Evolutionary conservation across 2,329 filamentous ascomycete genomes (phyloP), one percentile per base, ranked within the genome.

Genomic region (Fusarium penzigii): DNA sequence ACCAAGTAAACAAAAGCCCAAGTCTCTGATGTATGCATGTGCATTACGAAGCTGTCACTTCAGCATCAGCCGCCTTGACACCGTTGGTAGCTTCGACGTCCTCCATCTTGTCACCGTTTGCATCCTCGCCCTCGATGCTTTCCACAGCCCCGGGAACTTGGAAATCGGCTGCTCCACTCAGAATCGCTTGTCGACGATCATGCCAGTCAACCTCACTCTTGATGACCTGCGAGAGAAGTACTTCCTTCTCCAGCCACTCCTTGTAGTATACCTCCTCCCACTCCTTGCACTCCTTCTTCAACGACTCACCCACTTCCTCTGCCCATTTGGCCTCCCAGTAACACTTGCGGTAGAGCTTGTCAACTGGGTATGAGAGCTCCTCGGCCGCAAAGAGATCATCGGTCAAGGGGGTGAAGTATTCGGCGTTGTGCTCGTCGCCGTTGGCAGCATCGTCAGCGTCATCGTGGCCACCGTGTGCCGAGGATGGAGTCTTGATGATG

Each of bases 191-290:
- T 39, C 83, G 78, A 47, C 84, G 76, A 51, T 79, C 75, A 61
- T 85, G 82, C 74, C 86, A 85, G 68, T 86, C 84, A 34, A 83
- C 77, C 68, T 93, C 89, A 63, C 76, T 79, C 63, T 80, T 72
- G 61, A 90, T 79, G 32, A 88, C 80, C 65, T 91, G 89, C 51
- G 90, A 83, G n/a, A 94, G 71, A 16, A 93, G 71, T 29, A 90
- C 79, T 71, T 94, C 89, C 71, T 93, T 93, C 71, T 89, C 85
- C 13, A 84, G 75, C 90, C 90, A 94, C 67, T 91, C 88, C 56
- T 84, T 79, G 68, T 83, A 83, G 70, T 88, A 86, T 12, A 78
- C 65, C 36, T 82, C 81, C 68, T 93, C 88, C 69, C 88, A 80
- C 41, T 75, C 74, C 57, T 86, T 84, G 59, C 85, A 84, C 68